Evolutionary conservation across 2,329 filamentous ascomycete species (phyloP).

Genomic region (Curvularia lunata): DNA sequence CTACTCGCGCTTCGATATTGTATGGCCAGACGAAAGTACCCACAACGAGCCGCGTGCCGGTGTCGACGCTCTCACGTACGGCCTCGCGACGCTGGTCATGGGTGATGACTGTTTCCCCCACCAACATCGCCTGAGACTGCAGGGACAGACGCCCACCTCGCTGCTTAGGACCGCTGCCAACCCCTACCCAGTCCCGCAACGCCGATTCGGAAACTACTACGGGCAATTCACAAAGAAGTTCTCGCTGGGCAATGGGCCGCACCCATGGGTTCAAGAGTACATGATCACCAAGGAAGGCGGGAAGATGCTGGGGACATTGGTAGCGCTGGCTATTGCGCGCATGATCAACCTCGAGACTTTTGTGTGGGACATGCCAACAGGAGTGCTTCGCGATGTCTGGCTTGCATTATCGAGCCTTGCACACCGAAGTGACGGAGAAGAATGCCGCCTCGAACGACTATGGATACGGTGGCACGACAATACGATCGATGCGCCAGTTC

Average conservation of each 20-base stretch:
- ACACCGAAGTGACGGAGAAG: conserved; percentile 63
- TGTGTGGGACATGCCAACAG: conserved; percentile 89
- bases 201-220: conserved; percentile 73
- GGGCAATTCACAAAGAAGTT: conserved; percentile 82
- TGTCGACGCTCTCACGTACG: conserved; percentile 83
- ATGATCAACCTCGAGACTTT: conserved; percentile 85
- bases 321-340: conserved; percentile 77
- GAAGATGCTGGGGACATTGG: conserved; percentile 86
- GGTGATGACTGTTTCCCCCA: conserved; percentile 68
- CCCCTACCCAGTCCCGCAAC: conserved; percentile 47
- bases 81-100: conserved; percentile 79
- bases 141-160: conserved; percentile 15
- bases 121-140: conserved; percentile 44
- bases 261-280: conserved; percentile 81
- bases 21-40: conserved; percentile 77
- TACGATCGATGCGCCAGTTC: conserved; percentile 52
- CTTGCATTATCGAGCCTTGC: conserved; percentile 75
- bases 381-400: conserved; percentile 81
- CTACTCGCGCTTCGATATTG: conserved; percentile 85
- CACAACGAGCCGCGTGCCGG: conserved; percentile 70
- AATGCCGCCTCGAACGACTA: conserved; percentile 72
- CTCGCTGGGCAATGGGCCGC: conserved; percentile 80
- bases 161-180: conserved; percentile 23
- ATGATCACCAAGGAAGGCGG: conserved; percentile 81
- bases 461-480: conserved; percentile 89